Base-by-base conservation (phyloP, 371 early-diverging fungal genomes). In the Apophysomyces trapeziformis region DNA sequence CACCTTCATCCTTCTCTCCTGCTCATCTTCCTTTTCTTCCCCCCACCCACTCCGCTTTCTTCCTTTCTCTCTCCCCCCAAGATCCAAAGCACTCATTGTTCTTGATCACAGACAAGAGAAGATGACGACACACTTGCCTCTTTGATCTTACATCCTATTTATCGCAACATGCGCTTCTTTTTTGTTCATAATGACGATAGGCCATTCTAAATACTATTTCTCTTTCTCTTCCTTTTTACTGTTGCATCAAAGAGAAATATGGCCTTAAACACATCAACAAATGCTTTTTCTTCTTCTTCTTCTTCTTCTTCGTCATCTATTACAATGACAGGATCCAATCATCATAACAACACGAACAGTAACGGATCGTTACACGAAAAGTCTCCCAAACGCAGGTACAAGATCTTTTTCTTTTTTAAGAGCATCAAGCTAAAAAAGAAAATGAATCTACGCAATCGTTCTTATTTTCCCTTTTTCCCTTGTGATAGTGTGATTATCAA, bases 401-500 rank as follows among this genome's bases (percentile, higher is more conserved):
- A 13, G 16, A 26, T 26, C 32, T 26, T 26, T 26, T 26, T 26
- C 32, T 26, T 26, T 26, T 26, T 26, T 26, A 26, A 26, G 32
- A 26, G 32, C 2, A 26, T 26, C 32, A 26, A 26, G 32, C 32
- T 26, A 2, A 26, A 26, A 26, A 26, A 26, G 32, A 26, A 26
- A 2, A 26, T 26, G 32, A 26, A 26, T 26, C 3, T 26, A 26
- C 32, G 32, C 32, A 26, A 26, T 26, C 32, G 32, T 26, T 26
- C 32, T 26, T 26, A 26, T 26, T 26, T 26, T 26, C 32, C 32
- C 32, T 26, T 26, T 26, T 26, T 26, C 32, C 32, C 32, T 26
- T 26, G 32, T 26, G 32, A 0, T 46, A 80, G 81, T 44, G 89
- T 95, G 39, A 87, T 96, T 18, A 75, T 96, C 58, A 99, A 99